Conservation (phyloP, 106 monocot genomes). For the Vanilla planifolia region DNA sequence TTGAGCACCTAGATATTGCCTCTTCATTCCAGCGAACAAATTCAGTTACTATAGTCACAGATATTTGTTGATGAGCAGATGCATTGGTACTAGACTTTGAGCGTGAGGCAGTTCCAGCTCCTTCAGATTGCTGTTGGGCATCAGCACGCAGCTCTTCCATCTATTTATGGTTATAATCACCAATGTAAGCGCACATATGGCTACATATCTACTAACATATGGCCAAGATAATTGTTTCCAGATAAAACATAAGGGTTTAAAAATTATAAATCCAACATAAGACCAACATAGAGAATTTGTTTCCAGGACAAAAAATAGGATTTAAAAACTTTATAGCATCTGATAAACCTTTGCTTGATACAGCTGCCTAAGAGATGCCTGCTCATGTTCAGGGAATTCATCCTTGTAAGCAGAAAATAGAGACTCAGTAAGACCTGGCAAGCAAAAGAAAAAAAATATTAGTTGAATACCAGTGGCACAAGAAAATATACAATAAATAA, state of each 20-base stretch:
- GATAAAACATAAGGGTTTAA: too few species aligned
- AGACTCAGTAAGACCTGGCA: slow-evolving; percentile 87
- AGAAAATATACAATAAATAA: too few species aligned
- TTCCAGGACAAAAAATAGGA: too few species aligned
- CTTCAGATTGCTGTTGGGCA: slow-evolving; percentile 72
- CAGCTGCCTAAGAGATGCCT: slow-evolving; percentile 75
- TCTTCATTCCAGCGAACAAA: slow-evolving; percentile 99
- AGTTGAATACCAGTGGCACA: too few species aligned
- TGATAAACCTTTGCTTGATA: slow-evolving; percentile 80
- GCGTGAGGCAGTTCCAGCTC: slow-evolving; percentile 57
- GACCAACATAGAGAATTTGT: too few species aligned
- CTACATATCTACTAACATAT: too few species aligned
- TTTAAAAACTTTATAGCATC: too few species aligned
- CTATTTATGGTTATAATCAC: slow-evolving; percentile 21
- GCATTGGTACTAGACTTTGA: slow-evolving; percentile 48
- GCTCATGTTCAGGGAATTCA: slow-evolving; percentile 90
- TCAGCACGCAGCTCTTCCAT: slow-evolving; percentile 86
- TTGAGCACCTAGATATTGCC: slow-evolving; percentile 86
- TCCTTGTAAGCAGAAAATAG: slow-evolving; percentile 81
- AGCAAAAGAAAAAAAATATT: too few species aligned
- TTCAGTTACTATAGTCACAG: slow-evolving; percentile 89
- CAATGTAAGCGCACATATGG: too few species aligned
- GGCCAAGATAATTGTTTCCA: too few species aligned
- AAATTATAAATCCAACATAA: too few species aligned
- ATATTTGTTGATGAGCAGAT: slow-evolving; percentile 78